Conservation (phyloP, 225 moss, liverwort and hornwort genomes). For the Sphagnum tenellum region DNA sequence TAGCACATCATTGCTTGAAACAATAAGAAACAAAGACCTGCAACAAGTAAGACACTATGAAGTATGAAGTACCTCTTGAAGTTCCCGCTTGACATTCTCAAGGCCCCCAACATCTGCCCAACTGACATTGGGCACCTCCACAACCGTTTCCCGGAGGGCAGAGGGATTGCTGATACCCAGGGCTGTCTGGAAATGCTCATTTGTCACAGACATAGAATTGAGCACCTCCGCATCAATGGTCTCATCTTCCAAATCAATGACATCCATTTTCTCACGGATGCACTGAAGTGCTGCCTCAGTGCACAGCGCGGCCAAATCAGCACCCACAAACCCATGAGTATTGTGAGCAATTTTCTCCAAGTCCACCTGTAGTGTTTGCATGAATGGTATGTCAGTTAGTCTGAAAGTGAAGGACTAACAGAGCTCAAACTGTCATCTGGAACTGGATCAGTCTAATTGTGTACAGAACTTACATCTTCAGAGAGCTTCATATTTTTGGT, state of each 20-base stretch:
- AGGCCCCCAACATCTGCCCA: slow-evolving; percentile 24
- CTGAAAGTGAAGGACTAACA: neutral
- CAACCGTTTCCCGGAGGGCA: slow-evolving; percentile 43
- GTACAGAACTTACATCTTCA: neutral
- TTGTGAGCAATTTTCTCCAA: slow-evolving; percentile 41
- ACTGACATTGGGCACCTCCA: slow-evolving; percentile 19
- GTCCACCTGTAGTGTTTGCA: slow-evolving; percentile 20
- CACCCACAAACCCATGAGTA: slow-evolving; percentile 48
- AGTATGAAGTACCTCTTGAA: slow-evolving; percentile 1
- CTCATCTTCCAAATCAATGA: slow-evolving; percentile 46
- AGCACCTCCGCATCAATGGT: slow-evolving; percentile 43
- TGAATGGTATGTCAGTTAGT: neutral
- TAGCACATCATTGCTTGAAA: too few relatives aligned
- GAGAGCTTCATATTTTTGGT: slow-evolving; percentile 35
- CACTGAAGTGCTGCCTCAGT: slow-evolving; percentile 46
- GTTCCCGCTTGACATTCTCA: slow-evolving; percentile 17
- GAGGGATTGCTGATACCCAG: slow-evolving; percentile 45
- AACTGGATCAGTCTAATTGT: neutral
- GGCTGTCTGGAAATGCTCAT: slow-evolving; percentile 46
- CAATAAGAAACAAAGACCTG: too few relatives aligned
- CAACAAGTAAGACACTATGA: neutral
- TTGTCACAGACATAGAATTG: slow-evolving; percentile 48
- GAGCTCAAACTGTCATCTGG: neutral
- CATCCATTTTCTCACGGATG: slow-evolving; percentile 55
- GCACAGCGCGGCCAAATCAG: slow-evolving; percentile 41